A percentile compares a stretch with the other conserved stretches of the same genome.
Evolutionary conservation across 2,329 filamentous ascomycete species (phyloP).

Genomic region (Apiospora sp.): DNA sequence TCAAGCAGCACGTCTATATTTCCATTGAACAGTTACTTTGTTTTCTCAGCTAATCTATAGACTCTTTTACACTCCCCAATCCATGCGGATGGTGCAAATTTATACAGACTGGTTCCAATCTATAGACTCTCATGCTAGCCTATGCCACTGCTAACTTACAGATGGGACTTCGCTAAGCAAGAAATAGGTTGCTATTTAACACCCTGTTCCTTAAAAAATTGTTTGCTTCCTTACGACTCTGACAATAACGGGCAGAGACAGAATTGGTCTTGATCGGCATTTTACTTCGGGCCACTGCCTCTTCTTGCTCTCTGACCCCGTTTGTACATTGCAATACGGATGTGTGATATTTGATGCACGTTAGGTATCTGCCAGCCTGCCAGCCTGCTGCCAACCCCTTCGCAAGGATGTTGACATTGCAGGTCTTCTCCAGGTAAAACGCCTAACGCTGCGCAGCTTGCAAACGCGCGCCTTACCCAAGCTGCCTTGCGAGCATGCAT

Average conservation of each 20-base stretch:
- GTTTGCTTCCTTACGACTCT: neutral
- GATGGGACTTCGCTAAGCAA: neutral
- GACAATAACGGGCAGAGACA: neutral
- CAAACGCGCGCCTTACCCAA: neutral
- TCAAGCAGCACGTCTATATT: neutral
- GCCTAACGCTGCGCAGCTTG: neutral
- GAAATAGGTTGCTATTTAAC: neutral
- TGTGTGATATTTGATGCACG: neutral
- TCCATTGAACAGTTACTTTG: neutral
- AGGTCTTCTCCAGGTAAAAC: too few species aligned
- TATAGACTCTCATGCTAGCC: neutral
- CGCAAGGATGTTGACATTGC: neutral
- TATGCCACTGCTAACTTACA: neutral
- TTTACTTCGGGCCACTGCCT: neutral
- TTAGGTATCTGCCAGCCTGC: neutral
- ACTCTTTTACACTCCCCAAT: neutral
- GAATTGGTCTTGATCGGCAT: neutral
- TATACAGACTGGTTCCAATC: neutral
- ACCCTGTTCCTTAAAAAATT: neutral
- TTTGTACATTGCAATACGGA: neutral
- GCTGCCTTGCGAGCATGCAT: neutral
- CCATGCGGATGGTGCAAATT: neutral
- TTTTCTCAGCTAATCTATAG: neutral
- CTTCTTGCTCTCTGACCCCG: neutral
- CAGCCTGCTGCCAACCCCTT: neutral